Evolutionary conservation across 129 eudicot species (phyloP).

Genomic region (Glebionis coronaria): DNA sequence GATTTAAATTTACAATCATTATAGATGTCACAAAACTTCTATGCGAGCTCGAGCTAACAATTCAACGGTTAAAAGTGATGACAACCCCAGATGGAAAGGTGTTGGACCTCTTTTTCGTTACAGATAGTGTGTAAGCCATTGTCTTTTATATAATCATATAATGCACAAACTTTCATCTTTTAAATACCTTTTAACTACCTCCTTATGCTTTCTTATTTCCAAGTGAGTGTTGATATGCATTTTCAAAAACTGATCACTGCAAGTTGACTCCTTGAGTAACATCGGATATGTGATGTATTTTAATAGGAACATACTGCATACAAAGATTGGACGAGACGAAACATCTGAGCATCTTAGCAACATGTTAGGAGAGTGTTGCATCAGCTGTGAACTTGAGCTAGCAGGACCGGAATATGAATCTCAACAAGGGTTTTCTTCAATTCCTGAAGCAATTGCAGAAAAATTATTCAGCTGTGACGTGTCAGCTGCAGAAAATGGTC

Average conservation of each 20-base stretch:
- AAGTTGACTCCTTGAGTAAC: neutral
- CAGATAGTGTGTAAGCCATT: slow-evolving; percentile 59
- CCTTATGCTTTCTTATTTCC: too few species aligned
- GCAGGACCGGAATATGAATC: slow-evolving; percentile 72
- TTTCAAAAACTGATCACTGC: neutral
- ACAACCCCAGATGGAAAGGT: slow-evolving; percentile 92
- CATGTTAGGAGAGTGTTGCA: slow-evolving; percentile 73
- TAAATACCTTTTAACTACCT: neutral
- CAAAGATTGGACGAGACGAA: slow-evolving; percentile 55
- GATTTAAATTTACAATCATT: slow-evolving; percentile 9
- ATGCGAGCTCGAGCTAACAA: slow-evolving; percentile 68
- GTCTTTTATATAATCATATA: neutral
- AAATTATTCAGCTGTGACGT: slow-evolving; percentile 52
- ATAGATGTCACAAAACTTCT: slow-evolving; percentile 78
- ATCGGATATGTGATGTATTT: slow-evolving; percentile 3
- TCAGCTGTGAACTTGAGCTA: slow-evolving; percentile 76
- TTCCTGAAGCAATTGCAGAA: slow-evolving; percentile 50
- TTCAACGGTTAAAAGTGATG: slow-evolving; percentile 82
- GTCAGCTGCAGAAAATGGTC: slow-evolving; percentile 35
- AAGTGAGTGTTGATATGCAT: neutral
- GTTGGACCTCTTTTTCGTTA: slow-evolving; percentile 77
- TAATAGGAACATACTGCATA: slow-evolving; percentile 68
- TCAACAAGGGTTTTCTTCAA: slow-evolving; percentile 57
- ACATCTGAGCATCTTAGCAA: slow-evolving; percentile 46
- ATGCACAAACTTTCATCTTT: too few species aligned